Base-by-base conservation (phyloP, 2,329 filamentous ascomycete species). In the Hypoxylon sp. region DNA sequence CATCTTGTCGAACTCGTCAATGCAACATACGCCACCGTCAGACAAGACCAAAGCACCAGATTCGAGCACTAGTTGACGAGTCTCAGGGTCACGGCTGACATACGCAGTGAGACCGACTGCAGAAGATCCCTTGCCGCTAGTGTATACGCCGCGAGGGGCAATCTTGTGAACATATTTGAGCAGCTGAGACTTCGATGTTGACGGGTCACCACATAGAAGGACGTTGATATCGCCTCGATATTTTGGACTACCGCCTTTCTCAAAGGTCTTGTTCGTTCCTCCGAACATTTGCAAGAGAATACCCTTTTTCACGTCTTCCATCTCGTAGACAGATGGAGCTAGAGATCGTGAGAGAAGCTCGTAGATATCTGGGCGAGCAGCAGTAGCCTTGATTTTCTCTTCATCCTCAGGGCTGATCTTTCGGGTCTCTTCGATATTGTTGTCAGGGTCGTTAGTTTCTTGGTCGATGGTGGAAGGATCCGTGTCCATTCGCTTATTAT, bases 271-370 rank as follows among this genome's bases (percentile, higher is more conserved):
- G 85, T 99, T 99, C 35, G 96, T 97, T 63, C 96, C 96, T 39
- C 96, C 95, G 78, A 99, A 99, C 44, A 99, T 88, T 77, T 99
- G 96, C 3, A 99, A 89, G 10, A 99, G 85, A 68, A 99, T 98
- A 10, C 96, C 96, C 82, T 99, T 99, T 86, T 99, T 99, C 52
- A 98, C 94, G 76, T 99, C 96, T 73, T 99, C 96, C 90, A 97
- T 92, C 81, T 99, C 96, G 82, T 97, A 98, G 76, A 99, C 92
- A 66, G 94, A 98, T 13, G 96, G 96, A 1, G 96, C 96, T 29
- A 99, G 85, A 1, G 95, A 98, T 39, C 95, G 90, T 17, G 96
- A 88, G 3, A 99, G 88, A 24, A 99, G 87, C 22, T 99, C 94
- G 79, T 99, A 99, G 59, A 99, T 90, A 79, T 99, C 96, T 1